A percentile compares a stretch with the other conserved stretches of the same genome.
These are phyloP conservation scores for Aspergillus sp. DNA, from an alignment of 2,329 filamentous ascomycete genomes.

Conservation along the genomic window DNA sequence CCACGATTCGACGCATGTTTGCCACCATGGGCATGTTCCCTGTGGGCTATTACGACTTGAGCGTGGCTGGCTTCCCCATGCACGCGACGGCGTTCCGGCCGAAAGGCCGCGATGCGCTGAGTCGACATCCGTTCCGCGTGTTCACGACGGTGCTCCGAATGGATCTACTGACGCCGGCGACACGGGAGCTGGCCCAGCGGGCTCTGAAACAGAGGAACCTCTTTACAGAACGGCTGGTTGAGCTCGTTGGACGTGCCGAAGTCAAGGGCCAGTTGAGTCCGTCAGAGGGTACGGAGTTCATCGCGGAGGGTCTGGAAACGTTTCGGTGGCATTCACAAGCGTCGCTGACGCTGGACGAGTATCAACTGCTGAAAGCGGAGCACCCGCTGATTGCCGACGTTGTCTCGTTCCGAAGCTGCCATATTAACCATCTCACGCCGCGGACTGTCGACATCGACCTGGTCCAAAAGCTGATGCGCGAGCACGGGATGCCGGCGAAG, in stretches of 20 bases:
- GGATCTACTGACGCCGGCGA: constrained; percentile 30
- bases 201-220: constrained; percentile 33
- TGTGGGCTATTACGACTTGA: constrained; percentile 46
- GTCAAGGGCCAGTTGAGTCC: constrained; percentile 17
- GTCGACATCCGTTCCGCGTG: constrained; percentile 38
- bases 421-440: constrained; percentile 48
- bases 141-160: constrained; percentile 36
- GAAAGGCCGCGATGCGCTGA: constrained; percentile 22
- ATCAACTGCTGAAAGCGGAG: constrained; percentile 33
- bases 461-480: constrained; percentile 37
- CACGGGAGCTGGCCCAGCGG: constrained; percentile 22
- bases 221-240: constrained; percentile 32
- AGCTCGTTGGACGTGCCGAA: constrained; percentile 30
- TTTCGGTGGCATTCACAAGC: constrained; percentile 42
- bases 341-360: constrained; percentile 33
- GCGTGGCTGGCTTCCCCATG: constrained; percentile 39
- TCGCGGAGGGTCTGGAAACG: constrained; percentile 36
- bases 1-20: constrained; percentile 38
- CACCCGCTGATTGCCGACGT: constrained; percentile 44
- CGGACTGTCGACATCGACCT: constrained; percentile 41
- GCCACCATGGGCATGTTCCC: constrained; percentile 40
- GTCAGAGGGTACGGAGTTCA: constrained; percentile 28
- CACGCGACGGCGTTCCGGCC: constrained; percentile 47
- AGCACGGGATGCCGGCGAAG: constrained; percentile 36
- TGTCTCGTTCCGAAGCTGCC: constrained; percentile 33